Base-by-base conservation (phyloP, 345 rosid genomes). In the Schrenkiella parvula region DNA sequence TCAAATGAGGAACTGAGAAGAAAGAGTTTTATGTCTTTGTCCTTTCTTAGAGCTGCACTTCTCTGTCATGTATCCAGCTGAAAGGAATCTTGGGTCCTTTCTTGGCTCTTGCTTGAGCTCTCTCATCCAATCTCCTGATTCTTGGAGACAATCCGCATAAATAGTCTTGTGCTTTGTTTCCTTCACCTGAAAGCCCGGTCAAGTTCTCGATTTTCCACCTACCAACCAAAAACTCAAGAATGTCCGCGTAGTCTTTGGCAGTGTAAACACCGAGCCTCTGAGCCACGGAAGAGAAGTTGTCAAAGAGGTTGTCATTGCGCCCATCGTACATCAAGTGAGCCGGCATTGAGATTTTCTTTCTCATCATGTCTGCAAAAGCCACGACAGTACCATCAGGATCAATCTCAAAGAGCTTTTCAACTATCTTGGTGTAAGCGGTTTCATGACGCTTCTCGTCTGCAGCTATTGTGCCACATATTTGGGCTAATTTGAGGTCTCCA, bases 321-420 rank as follows among this genome's bases (percentile, higher is more conserved):
- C 98, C 96, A 42, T 93, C 98, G 1, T 84, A 88, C 97, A 93
- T 90, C 83, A 93, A 65, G 76, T 93, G 97, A 25, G 97, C 97
- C 0, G 99, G 99, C 99, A 95, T 95, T 0, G 97, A 78, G 66
- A 95, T 88, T 72, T 88, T 95, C 87, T 95, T 89, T 80, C 84
- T 86, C 98, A 93, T 90, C 97, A 93, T 91, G 81, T 91, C 95
- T 14, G 98, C 88, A 66, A 93, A 83, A 14, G 93, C 86, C 64
- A 75, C 3, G 52, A 93, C 85, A 0, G 93, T 80, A 37, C 90
- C 95, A 35, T 91, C 83, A 14, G 98, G 96, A 75, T 93, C 98
- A 4, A 93, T 79, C 81, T 93, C 97, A 10, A 88, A 80, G 19
- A 93, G 93, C 84, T 93, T 93, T 41, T 87, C 95, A 50, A 86